A percentile compares a stretch with the other conserved stretches of the same genome.
These are phyloP conservation scores for Calycina herbarum DNA, from an alignment of 2,329 filamentous ascomycete species.

Conservation along the genomic window DNA sequence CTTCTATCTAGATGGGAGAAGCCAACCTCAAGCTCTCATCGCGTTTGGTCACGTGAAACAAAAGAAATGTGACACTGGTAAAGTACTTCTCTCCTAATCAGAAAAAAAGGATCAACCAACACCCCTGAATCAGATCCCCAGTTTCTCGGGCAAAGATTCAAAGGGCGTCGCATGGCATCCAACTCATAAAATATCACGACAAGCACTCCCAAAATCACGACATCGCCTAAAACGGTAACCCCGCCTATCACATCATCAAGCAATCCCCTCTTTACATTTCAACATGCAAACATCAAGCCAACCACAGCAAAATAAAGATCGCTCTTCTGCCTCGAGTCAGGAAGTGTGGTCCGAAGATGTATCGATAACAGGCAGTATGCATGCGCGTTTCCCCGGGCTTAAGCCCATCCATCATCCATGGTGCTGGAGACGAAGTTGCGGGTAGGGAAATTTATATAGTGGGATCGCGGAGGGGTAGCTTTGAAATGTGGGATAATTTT, in stretches of 20 bases:
- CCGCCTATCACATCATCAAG: slow-evolving; percentile 18
- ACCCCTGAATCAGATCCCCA: background rate
- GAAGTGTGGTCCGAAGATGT: background rate
- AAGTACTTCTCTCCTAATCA: no score
- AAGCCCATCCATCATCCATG: background rate
- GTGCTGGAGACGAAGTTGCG: background rate
- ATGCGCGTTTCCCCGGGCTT: background rate
- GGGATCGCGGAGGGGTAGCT: background rate
- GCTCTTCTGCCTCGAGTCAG: background rate
- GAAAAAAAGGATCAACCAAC: background rate
- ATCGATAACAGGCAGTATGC: no score
- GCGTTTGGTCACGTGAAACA: no score
- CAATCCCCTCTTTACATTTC: background rate
- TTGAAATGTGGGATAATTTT: background rate
- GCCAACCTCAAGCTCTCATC: no score
- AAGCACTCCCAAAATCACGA: slow-evolving; percentile 24
- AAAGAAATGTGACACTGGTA: no score
- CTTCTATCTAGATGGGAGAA: no score
- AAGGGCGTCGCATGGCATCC: background rate
- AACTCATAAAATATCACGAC: slow-evolving; percentile 20
- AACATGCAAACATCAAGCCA: background rate
- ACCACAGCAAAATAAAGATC: background rate
- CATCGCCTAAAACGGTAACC: slow-evolving; percentile 25
- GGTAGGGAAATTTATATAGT: background rate
- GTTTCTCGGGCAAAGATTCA: background rate